Percentiles rank a stretch among this genome's conserved stretches.
Evolutionary conservation across 345 rosid genomes (phyloP).

Genomic region (Erysimum cheiranthoides): DNA sequence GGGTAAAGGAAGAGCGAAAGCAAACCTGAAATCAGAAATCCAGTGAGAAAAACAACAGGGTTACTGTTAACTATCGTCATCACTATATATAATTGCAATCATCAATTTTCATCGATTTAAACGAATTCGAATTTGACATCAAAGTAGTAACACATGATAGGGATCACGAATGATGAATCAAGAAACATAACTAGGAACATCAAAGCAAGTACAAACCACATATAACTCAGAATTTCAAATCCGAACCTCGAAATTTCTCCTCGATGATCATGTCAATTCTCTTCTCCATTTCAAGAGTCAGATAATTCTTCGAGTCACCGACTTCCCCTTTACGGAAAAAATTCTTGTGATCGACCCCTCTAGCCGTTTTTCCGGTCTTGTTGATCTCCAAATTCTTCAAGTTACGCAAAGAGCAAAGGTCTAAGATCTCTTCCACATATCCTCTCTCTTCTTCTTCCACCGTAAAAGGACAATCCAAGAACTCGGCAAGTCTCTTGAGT

Average conservation of each 20-base stretch:
- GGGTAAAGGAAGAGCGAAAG: no score
- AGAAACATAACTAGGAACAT: neutral
- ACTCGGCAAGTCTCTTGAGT: slow-evolving; percentile 43
- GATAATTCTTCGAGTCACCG: slow-evolving; percentile 30
- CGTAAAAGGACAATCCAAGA: slow-evolving; percentile 39
- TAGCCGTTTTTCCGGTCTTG: slow-evolving; percentile 8
- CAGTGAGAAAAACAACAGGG: no score
- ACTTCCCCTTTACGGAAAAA: slow-evolving; percentile 38
- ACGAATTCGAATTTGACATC: neutral
- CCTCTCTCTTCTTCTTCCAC: slow-evolving; percentile 28
- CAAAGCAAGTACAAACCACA: neutral
- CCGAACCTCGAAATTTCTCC: slow-evolving; percentile 4
- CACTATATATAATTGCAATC: no score
- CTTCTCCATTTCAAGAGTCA: slow-evolving; percentile 34
- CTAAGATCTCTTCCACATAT: slow-evolving; percentile 19
- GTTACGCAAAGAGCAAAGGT: slow-evolving; percentile 15
- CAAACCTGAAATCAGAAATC: no score
- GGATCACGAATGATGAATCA: neutral
- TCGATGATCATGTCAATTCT: slow-evolving; percentile 17
- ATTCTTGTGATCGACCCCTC: slow-evolving; percentile 1
- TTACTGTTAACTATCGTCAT: neutral
- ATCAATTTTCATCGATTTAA: no score
- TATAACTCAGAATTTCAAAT: neutral
- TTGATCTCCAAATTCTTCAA: slow-evolving; percentile 33
- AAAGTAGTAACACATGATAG: neutral